Evolutionary conservation across 2,329 filamentous ascomycete genomes (phyloP), one percentile per base, ranked within the genome.

Genomic region (Camptophora hylomeconis): DNA sequence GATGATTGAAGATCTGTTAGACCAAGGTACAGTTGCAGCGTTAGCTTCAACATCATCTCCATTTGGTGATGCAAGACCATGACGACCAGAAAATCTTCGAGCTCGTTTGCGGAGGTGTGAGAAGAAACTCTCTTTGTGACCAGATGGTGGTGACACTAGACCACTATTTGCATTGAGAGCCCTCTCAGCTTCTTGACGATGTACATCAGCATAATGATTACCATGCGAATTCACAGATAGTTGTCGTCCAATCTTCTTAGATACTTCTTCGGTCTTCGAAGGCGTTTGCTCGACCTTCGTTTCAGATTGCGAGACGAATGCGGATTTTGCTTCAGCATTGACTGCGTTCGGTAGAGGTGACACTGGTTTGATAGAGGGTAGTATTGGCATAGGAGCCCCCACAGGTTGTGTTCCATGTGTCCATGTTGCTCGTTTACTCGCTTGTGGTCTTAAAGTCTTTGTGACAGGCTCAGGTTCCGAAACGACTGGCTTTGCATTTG

Each of bases 331-430:
- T 55, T 93, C 84, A 16, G 86, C 89, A 32, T 76, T 93, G 24
- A 93, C 83, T 28, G 83, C 72, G 54, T 94, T 86, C 5, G 86
- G 89, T n/a, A 95, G 56, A n/a, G 89, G 89, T 20, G 89, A 95
- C 28, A 95, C 86, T 8, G 89, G 87, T 40, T 80, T 74, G 45
- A 95, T 93, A 1, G 86, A 93, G 8, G 89, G 89, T 26, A 98
- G 63, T 38, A 98, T 98, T 6, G 83, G 83, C 71, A 98, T 98
- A 4, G 89, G 89, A 26, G 84, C 83, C 37, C 72, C 77, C 39
- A 79, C 83, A 7, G 75, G 74, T 11, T 70, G 65, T 3, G 63
- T 58, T 26, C 84, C 83, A 50, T 87, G 89, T 23, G 80, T 78
- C 89, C 89, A 98, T 16, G 89, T 95, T 28, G 83, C 79, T 48